These are phyloP conservation scores for Tylopilus felleus DNA, from an alignment of 768 basidiomycete genomes.

Conservation along the genomic window DNA sequence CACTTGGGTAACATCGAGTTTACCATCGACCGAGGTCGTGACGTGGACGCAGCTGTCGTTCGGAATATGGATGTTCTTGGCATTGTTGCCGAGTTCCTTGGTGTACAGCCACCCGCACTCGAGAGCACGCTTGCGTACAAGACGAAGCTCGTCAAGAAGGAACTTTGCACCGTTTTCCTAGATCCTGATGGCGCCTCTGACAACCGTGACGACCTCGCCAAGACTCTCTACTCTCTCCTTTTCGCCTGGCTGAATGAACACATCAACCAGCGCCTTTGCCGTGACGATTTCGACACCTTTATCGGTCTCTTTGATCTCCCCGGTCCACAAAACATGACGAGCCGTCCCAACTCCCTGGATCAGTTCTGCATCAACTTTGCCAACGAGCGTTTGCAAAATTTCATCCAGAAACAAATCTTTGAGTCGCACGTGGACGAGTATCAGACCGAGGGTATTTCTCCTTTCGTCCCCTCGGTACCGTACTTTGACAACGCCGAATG, in stretches of 20 bases:
- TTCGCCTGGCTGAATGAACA: slow-evolving; percentile 97
- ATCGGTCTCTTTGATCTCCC: slow-evolving; percentile 94
- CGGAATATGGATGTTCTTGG: slow-evolving; percentile 79
- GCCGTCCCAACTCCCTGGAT: slow-evolving; percentile 88
- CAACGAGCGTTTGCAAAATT: slow-evolving; percentile 86
- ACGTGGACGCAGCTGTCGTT: slow-evolving; percentile 92
- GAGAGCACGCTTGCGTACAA: slow-evolving; percentile 86
- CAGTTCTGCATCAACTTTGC: slow-evolving; percentile 97
- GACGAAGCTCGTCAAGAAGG: slow-evolving; percentile 90
- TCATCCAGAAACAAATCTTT: slow-evolving; percentile 64
- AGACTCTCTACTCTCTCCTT: slow-evolving; percentile 88
- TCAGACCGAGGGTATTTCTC: slow-evolving; percentile 72
- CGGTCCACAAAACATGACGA: slow-evolving; percentile 86
- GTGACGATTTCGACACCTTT: slow-evolving; percentile 89
- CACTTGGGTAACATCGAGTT: slow-evolving; percentile 97
- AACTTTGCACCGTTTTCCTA: slow-evolving; percentile 95
- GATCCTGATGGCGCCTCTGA: slow-evolving; percentile 91
- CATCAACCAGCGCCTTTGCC: slow-evolving; percentile 92
- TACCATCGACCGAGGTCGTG: slow-evolving; percentile 72
- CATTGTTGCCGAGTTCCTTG: slow-evolving; percentile 88
- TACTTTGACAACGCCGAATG: slow-evolving; percentile 94
- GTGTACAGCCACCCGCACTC: slow-evolving; percentile 67
- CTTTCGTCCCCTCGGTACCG: slow-evolving; percentile 62
- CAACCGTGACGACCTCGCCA: slow-evolving; percentile 92
- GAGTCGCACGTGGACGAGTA: slow-evolving; percentile 83